phyloP scores from a whole-genome alignment of 768 basidiomycete genomes.

The Calocybe cyanea region DNA sequence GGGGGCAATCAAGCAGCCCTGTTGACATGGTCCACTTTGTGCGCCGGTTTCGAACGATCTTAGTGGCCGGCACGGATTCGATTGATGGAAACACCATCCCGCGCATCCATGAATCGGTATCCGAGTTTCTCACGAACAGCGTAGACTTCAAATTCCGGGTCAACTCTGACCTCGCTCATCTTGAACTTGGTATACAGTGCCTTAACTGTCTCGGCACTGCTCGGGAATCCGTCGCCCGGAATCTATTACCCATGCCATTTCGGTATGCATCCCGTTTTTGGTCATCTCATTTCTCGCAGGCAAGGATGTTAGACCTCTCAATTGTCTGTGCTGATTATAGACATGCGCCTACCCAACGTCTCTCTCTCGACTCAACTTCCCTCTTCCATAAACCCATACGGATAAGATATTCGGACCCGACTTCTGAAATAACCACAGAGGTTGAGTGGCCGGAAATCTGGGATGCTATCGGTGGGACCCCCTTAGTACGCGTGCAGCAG shows the following conservation, averaged over 20 bases:
- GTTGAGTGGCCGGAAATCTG: too few relatives aligned
- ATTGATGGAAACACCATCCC: constrained; percentile 11
- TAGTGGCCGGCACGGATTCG: constrained; percentile 10
- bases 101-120: constrained; percentile 16
- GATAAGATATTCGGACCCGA: too few relatives aligned
- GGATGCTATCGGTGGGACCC: too few relatives aligned
- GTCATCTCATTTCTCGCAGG: not conserved
- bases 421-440: too few relatives aligned
- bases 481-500: too few relatives aligned
- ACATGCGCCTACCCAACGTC: too few relatives aligned
- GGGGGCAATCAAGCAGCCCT: not conserved
- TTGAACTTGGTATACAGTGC: constrained; percentile 4
- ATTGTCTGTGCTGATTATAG: too few relatives aligned
- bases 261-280: constrained; percentile 3
- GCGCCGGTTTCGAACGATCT: constrained; percentile 13
- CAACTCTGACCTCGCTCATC: not conserved
- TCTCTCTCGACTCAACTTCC: too few relatives aligned
- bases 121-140: constrained; percentile 12
- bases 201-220: not conserved
- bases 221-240: not conserved
- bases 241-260: not conserved
- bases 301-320: too few relatives aligned
- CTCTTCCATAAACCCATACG: too few relatives aligned
- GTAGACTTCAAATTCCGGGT: not conserved
- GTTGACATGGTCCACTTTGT: constrained; percentile 14